Conservation (phyloP, 2,329 filamentous ascomycete genomes). For the Rhynchosporium graminicola region DNA sequence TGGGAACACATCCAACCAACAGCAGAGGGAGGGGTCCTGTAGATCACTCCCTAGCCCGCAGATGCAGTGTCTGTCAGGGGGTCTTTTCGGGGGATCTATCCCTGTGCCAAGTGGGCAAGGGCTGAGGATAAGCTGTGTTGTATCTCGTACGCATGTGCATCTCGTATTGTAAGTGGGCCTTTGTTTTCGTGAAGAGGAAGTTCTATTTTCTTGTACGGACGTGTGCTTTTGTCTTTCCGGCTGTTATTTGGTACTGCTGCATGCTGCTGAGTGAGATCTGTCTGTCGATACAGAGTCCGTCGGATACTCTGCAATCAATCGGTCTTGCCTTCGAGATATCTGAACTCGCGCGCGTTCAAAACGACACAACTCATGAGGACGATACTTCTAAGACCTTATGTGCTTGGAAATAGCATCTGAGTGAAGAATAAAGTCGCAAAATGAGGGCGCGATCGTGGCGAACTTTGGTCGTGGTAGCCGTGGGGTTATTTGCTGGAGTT, state of each 20-base stretch:
- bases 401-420: background rate
- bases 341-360: background rate
- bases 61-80: slow-evolving; percentile 2
- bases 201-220: background rate
- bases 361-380: too few species aligned
- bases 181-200: background rate
- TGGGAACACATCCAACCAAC: too few species aligned
- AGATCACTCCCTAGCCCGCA: background rate
- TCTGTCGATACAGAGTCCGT: slow-evolving; percentile 9
- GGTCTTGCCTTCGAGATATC: background rate
- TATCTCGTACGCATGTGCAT: background rate
- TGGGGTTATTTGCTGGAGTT: slow-evolving; percentile 24
- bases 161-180: background rate
- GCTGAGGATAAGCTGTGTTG: background rate
- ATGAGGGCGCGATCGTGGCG: slow-evolving; percentile 30
- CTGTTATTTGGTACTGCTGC: background rate
- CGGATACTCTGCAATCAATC: background rate
- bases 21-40: background rate
- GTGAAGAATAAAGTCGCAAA: background rate
- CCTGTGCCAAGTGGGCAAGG: slow-evolving; percentile 9
- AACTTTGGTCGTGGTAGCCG: slow-evolving; percentile 17
- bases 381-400: too few species aligned
- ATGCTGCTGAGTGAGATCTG: background rate
- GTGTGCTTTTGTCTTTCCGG: background rate
- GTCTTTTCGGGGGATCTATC: background rate